Base-by-base conservation (phyloP, 192 early-diverging fungal genomes). In the Rhizophlyctis rosea region DNA sequence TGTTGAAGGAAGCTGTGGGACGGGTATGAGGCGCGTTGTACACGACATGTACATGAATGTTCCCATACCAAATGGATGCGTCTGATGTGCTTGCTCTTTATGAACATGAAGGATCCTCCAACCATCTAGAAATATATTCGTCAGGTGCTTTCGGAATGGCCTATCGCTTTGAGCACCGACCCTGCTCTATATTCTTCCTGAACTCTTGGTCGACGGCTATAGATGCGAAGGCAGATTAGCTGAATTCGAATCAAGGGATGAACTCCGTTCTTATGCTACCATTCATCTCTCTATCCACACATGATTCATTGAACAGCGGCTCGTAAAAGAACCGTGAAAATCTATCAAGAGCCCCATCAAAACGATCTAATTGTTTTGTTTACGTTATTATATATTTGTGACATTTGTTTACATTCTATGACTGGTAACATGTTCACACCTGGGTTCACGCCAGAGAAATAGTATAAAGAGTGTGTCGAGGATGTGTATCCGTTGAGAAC, bases 131-230 rank as follows among this genome's bases (percentile, higher is more conserved):
- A 63, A 56, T 5, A 62, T 61, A 65, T 77, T 77, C 34, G 64
- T 73, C 39, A 55, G 33, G 52, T 54, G 73, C 65, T 77, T 71
- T 51, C 73, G 18, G 18, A 44, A 18, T 18, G 39, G 39, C 18
- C 39, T 44, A 44, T 18, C 39, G 7, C 18, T 44, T 44, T 44
- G 1, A 77, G 72, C 76, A 77, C 16, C 58, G 51, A 52, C 74
- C 76, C n/a, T 54, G 47, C 47, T 68, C 62, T 9, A 64, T 62
- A 66, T 77, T 77, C 32, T 69, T 74, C 48, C 61, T 25, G 54
- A 61, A 77, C 67, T 77, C 76, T 53, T 77, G 67, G 35, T 77
- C 64, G 21, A 77, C 76, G 16, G 76, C 74, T n/a, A n/a, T n/a
- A n/a, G n/a, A n/a, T n/a, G n/a, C 28, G 50, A 14, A 7, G 50